A percentile compares a stretch with the other conserved stretches of the same genome.
Evolutionary conservation across 1,284 basidiomycete genomes (phyloP).

Genomic region (Ganoderma meredithae): DNA sequence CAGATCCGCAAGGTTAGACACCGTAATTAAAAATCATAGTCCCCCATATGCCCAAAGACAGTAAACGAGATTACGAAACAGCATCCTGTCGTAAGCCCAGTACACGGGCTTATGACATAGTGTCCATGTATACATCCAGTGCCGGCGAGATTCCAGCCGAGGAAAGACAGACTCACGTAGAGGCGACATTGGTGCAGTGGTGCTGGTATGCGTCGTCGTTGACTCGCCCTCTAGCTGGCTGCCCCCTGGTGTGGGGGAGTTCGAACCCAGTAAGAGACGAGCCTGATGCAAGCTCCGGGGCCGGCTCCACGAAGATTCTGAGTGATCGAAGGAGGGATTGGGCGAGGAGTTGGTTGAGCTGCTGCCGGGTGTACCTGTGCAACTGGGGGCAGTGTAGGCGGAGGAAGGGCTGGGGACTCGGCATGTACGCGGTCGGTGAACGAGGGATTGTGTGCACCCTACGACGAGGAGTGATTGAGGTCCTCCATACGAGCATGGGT

Average conservation of each 20-base stretch:
- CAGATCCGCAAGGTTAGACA: conserved; percentile 30
- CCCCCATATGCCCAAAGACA: background rate
- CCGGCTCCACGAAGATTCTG: conserved; percentile 48
- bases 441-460: conserved; percentile 32
- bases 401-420: conserved; percentile 52
- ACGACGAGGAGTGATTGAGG: conserved; percentile 62
- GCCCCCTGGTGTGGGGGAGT: conserved; percentile 51
- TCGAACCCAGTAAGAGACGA: conserved; percentile 54
- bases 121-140: conserved; percentile 24
- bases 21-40: conserved; percentile 17
- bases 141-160: conserved; percentile 36
- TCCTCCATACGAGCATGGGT: conserved; percentile 72
- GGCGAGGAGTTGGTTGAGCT: too few relatives aligned
- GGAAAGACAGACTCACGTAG: conserved; percentile 38
- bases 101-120: background rate
- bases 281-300: conserved; percentile 54
- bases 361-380: conserved; percentile 60
- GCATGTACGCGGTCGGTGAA: conserved; percentile 36
- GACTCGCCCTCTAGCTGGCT: conserved; percentile 55
- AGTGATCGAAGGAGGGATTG: conserved; percentile 54
- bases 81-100: background rate
- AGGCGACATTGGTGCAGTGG: conserved; percentile 34
- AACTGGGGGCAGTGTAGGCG: conserved; percentile 57
- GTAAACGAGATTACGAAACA: background rate
- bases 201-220: conserved; percentile 49